A percentile compares a stretch with the other conserved stretches of the same genome.
These are phyloP conservation scores for Colletotrichum camelliae DNA, from an alignment of 2,329 filamentous ascomycete species.

Conservation along the genomic window DNA sequence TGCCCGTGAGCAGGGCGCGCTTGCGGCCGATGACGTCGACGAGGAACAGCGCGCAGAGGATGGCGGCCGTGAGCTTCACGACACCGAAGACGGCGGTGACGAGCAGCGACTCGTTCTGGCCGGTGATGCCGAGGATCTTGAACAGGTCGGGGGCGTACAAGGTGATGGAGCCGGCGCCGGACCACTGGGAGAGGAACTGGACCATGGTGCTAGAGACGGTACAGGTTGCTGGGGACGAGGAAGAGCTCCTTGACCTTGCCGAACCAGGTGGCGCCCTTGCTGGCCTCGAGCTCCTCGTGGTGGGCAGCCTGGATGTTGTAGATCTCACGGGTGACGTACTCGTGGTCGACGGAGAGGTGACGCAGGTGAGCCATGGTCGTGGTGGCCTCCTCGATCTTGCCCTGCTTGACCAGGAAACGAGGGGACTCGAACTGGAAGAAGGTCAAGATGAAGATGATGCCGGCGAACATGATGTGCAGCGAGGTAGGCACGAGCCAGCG, in stretches of 20 bases:
- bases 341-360: conserved; percentile 61
- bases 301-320: conserved; percentile 68
- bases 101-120: conserved; percentile 71
- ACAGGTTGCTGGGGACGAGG: conserved; percentile 70
- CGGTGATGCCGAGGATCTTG: conserved; percentile 71
- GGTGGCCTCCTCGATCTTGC: conserved; percentile 63
- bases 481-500: conserved; percentile 73
- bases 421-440: conserved; percentile 75
- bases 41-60: conserved; percentile 77
- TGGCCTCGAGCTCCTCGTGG: conserved; percentile 75
- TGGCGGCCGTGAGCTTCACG: conserved; percentile 71
- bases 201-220: conserved; percentile 72
- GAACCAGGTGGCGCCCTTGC: conserved; percentile 66
- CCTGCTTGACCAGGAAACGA: conserved; percentile 71
- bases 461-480: conserved; percentile 79
- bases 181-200: conserved; percentile 78
- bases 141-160: conserved; percentile 80
- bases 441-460: conserved; percentile 72
- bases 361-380: conserved; percentile 62
- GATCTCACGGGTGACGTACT: conserved; percentile 67
- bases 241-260: conserved; percentile 75
- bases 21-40: conserved; percentile 82
- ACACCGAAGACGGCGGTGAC: conserved; percentile 79
- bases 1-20: conserved; percentile 65
- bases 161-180: conserved; percentile 75